phyloP scores from a whole-genome alignment of 1,284 basidiomycete species.

The Mycosarcoma mackinlayi region DNA sequence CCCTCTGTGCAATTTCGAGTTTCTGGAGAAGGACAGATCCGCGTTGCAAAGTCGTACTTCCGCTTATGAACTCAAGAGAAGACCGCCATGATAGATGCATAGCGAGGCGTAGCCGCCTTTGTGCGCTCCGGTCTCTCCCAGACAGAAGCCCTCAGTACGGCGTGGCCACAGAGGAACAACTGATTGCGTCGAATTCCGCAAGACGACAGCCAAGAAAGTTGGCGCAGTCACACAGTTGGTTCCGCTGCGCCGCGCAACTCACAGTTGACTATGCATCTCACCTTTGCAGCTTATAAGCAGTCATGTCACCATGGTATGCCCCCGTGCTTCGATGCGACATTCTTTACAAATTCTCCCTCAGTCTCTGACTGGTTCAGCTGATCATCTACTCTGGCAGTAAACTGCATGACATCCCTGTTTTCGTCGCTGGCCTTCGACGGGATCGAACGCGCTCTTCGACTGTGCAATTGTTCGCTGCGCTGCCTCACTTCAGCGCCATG shows the following conservation, averaged over 20 bases:
- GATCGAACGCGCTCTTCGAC: background rate
- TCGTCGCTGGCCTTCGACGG: background rate
- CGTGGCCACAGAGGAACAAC: background rate
- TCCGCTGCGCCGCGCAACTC: background rate
- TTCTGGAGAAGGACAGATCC: slow-evolving; percentile 13
- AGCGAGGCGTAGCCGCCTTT: background rate
- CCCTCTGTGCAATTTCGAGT: background rate
- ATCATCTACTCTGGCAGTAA: background rate
- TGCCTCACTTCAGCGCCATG: slow-evolving; percentile 5
- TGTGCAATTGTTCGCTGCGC: background rate
- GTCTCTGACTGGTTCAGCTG: slow-evolving; percentile 1
- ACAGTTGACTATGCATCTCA: background rate
- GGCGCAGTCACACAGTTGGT: slow-evolving; percentile 1
- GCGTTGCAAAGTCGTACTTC: slow-evolving; percentile 15
- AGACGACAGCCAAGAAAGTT: background rate
- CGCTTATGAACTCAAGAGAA: slow-evolving; percentile 28
- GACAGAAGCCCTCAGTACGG: background rate
- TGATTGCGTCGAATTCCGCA: background rate
- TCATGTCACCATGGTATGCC: background rate
- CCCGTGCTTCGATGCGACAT: background rate
- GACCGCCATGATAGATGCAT: slow-evolving; percentile 10
- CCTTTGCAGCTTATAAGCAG: slow-evolving; percentile 11
- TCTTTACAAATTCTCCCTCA: background rate
- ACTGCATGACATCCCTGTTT: background rate
- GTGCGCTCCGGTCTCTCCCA: background rate